Conservation (phyloP, 495 filamentous ascomycete genomes). For the Aeminium ludgeri region DNA sequence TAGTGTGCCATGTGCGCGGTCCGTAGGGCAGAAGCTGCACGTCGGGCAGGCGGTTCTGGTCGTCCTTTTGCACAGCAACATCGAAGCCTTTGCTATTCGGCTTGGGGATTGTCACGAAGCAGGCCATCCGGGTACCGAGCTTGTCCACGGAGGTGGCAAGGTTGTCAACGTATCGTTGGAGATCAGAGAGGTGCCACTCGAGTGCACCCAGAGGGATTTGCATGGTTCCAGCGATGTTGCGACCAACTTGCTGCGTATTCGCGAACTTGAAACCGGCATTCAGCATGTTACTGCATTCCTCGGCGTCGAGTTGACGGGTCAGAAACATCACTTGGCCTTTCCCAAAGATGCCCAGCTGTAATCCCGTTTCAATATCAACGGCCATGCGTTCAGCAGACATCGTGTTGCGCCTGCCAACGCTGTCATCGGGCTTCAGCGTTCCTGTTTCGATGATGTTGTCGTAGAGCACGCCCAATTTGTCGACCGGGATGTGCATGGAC, state of each 20-base stretch:
- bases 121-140: conserved; percentile 56
- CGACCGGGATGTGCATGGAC: conserved; percentile 42
- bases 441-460: conserved; percentile 56
- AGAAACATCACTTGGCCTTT: conserved; percentile 67
- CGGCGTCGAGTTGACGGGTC: conserved; percentile 45
- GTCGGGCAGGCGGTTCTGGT: conserved; percentile 51
- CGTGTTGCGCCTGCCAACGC: conserved; percentile 1
- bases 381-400: not conserved
- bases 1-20: conserved; percentile 41
- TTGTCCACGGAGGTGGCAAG: conserved; percentile 15
- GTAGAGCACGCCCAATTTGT: conserved; percentile 56
- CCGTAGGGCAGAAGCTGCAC: conserved; percentile 38
- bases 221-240: conserved; percentile 49
- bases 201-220: conserved; percentile 45
- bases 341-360: conserved; percentile 26
- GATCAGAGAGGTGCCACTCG: conserved; percentile 36
- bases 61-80: conserved; percentile 48
- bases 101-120: conserved; percentile 56
- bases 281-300: conserved; percentile 44
- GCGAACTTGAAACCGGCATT: conserved; percentile 65
- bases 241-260: conserved; percentile 47
- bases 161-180: conserved; percentile 40
- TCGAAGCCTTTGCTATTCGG: conserved; percentile 51
- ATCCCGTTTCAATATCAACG: conserved; percentile 9
- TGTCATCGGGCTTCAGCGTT: conserved; percentile 24